These are phyloP conservation scores for Babesia sp. DNA, from an alignment of 169 alveolate species.

Conservation along the genomic window DNA sequence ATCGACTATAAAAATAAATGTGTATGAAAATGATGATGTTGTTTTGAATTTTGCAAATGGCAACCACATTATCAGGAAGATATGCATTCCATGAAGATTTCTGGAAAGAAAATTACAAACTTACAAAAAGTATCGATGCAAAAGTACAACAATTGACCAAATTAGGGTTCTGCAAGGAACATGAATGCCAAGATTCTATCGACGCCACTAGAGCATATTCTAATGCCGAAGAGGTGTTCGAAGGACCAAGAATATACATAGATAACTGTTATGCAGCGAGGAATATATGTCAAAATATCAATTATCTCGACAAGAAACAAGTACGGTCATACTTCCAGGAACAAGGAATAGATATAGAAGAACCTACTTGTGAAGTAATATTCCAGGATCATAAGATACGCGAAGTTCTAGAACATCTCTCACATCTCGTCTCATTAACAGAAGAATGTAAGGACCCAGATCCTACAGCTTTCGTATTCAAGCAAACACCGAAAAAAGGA, in stretches of 20 bases:
- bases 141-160: neutral
- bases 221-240: neutral
- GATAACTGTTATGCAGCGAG: neutral
- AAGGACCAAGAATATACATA: constrained; percentile 16
- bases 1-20: no score
- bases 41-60: no score
- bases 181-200: neutral
- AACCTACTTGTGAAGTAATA: neutral
- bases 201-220: neutral
- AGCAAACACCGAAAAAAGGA: neutral
- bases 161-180: constrained; percentile 1
- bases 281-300: neutral
- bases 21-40: neutral
- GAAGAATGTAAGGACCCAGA: constrained; percentile 15
- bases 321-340: neutral
- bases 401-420: neutral
- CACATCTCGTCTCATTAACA: constrained; percentile 1
- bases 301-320: neutral
- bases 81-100: neutral
- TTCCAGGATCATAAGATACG: neutral
- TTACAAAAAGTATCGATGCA: neutral
- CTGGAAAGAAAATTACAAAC: no score
- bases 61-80: no score
- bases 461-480: constrained; percentile 27
- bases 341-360: constrained; percentile 1